These are phyloP conservation scores for Mycena kentingensis DNA, from an alignment of 768 basidiomycete genomes.

Conservation along the genomic window DNA sequence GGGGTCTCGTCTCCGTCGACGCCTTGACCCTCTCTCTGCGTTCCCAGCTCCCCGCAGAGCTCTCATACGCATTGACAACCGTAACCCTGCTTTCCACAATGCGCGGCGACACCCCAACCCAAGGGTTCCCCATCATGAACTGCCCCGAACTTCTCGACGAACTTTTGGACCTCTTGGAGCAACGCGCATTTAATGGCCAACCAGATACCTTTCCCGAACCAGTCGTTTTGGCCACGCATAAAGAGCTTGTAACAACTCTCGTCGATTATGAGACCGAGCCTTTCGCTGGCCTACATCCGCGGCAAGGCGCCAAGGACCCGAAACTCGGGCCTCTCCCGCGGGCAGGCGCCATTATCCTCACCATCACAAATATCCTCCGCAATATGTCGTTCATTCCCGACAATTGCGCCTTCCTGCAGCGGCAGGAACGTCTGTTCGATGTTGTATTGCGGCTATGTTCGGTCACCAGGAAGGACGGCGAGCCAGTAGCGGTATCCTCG, in stretches of 20 bases:
- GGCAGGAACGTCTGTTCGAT: slow-evolving; percentile 63
- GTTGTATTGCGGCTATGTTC: slow-evolving; percentile 70
- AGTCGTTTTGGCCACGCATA: slow-evolving; percentile 59
- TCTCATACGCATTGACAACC: slow-evolving; percentile 89
- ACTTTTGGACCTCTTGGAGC: slow-evolving; percentile 82
- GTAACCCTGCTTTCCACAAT: slow-evolving; percentile 80
- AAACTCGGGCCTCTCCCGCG: slow-evolving; percentile 62
- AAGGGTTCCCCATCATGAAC: slow-evolving; percentile 74
- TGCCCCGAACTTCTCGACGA: slow-evolving; percentile 85
- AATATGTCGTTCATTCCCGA: slow-evolving; percentile 80
- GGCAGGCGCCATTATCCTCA: slow-evolving; percentile 66
- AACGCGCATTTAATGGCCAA: slow-evolving; percentile 66
- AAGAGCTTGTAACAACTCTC: slow-evolving; percentile 59
- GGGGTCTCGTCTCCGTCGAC: slow-evolving; percentile 89
- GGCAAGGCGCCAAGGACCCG: slow-evolving; percentile 53
- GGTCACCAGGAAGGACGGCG: slow-evolving; percentile 40
- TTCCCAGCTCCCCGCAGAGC: slow-evolving; percentile 78
- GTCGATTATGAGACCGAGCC: slow-evolving; percentile 58
- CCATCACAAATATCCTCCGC: slow-evolving; percentile 78
- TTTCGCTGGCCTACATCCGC: slow-evolving; percentile 56
- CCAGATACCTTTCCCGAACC: slow-evolving; percentile 27
- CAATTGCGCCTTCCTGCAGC: slow-evolving; percentile 67
- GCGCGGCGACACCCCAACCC: slow-evolving; percentile 61
- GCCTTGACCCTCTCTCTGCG: slow-evolving; percentile 92
- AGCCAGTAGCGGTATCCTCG: slow-evolving; percentile 48